Evolutionary conservation across 768 basidiomycete species (phyloP), one percentile per base, ranked within the genome.

Genomic region (Naganishia antarctica): DNA sequence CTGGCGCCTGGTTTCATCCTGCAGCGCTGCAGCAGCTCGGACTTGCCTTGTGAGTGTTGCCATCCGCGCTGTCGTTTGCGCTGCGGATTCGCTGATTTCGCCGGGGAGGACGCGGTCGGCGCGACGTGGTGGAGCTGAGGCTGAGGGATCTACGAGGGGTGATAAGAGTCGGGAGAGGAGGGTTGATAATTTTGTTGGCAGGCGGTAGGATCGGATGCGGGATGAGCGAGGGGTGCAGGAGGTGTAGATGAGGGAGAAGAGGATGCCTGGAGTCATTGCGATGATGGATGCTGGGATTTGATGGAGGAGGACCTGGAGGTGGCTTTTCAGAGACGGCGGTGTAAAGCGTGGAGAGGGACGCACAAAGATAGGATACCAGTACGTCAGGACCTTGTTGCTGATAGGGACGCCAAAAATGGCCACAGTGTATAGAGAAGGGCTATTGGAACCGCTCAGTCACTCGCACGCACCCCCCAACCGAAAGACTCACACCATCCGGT

Each of bases 41-140:
- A 43, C 45, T 12, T 45, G 76, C 78, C 18, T 69, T 66, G 50
- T 74, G 64, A 29, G 12, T 65, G 65, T 47, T 65, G 47, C 51
- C 60, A 59, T 60, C 49, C 66, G 29, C 67, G 44, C 50, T 21
- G 34, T 23, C 9, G 51, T 45, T 23, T 51, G 37, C 11, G 34
- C 25, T 2, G 62, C 53, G 53, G 31, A 61, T 21, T 23, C 49
- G 34, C 60, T 68, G 43, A 64, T 65, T 49, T 76, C 75, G 25
- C 88, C 89, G 0, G 91, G 90, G 26, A 89, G 81, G 3, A 87
- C 90, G 34, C 87, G 84, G 68, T 86, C 87, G 12, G 84, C 82
- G 48, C 89, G 82, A 45, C 87, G 82, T 2, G 86, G 84, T 0
- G 86, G 74, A 40, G 66, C 83, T 81, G 37, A 83, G 80, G 18